A percentile compares a stretch with the other conserved stretches of the same genome.
Conservation (phyloP, 148 eudicot species). For the Heliamphora exappendiculata region DNA sequence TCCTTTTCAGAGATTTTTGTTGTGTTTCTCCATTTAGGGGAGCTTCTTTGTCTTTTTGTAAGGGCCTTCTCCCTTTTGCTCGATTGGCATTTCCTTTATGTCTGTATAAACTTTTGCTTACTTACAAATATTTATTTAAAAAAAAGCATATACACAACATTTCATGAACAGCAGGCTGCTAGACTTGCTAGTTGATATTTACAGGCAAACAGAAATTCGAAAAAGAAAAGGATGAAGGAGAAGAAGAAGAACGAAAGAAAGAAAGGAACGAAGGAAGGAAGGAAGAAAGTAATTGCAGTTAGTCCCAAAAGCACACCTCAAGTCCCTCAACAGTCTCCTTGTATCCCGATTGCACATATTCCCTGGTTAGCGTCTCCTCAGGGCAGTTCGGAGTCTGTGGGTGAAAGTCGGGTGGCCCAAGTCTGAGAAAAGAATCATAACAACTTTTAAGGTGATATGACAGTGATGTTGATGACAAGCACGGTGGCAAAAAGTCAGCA, state of each 20-base stretch:
- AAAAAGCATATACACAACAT: neutral
- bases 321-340: slow-evolving; percentile 96
- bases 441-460: neutral
- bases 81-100: too few relatives aligned
- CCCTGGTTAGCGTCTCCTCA: slow-evolving; percentile 89
- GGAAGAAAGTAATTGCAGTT: slow-evolving; percentile 6
- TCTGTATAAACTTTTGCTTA: too few relatives aligned
- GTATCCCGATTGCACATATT: slow-evolving; percentile 87
- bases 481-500: neutral
- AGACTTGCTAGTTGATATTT: neutral
- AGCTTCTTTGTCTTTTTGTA: too few relatives aligned
- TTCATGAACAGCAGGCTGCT: neutral
- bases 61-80: too few relatives aligned
- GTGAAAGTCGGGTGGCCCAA: slow-evolving; percentile 91
- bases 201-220: neutral
- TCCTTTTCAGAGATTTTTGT: too few relatives aligned
- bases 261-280: neutral
- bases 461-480: neutral
- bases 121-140: too few relatives aligned
- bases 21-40: too few relatives aligned
- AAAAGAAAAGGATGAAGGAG: neutral
- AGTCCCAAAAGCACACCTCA: slow-evolving; percentile 49
- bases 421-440: slow-evolving; percentile 35
- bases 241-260: neutral
- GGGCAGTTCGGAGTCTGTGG: slow-evolving; percentile 84